phyloP scores from a whole-genome alignment of 257 asterid genomes.

The Euphrasia confusa region DNA sequence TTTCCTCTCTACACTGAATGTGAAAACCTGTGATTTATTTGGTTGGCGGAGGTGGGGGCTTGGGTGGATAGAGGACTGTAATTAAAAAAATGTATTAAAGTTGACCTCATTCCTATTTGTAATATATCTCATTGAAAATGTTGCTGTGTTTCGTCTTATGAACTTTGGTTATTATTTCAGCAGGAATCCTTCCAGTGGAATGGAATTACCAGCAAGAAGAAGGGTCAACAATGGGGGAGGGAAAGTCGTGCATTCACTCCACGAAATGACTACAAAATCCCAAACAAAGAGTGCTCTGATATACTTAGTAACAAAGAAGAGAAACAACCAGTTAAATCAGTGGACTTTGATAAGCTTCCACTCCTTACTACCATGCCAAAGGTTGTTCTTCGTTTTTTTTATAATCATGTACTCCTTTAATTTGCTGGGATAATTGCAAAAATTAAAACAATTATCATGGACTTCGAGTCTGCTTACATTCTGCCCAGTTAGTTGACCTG shows the following conservation, averaged over 20 bases:
- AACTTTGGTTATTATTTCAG: constrained; percentile 21
- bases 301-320: constrained; percentile 30
- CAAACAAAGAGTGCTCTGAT: constrained; percentile 34
- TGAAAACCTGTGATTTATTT: neutral
- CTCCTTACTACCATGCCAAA: constrained; percentile 57
- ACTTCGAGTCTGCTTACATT: too few relatives aligned
- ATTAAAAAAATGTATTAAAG: constrained; percentile 15
- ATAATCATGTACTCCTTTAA: neutral
- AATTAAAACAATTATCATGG: neutral
- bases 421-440: neutral
- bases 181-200: constrained; percentile 72
- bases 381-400: constrained; percentile 37
- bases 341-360: constrained; percentile 71
- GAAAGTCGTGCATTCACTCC: constrained; percentile 44
- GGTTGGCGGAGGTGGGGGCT: constrained; percentile 1
- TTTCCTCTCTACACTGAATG: neutral
- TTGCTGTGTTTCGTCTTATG: constrained; percentile 11
- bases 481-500: too few relatives aligned
- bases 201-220: constrained; percentile 86
- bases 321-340: constrained; percentile 27
- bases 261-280: constrained; percentile 36
- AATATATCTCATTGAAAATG: constrained; percentile 19
- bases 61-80: neutral
- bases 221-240: constrained; percentile 92
- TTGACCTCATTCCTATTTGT: constrained; percentile 2